Base-by-base conservation (phyloP, 768 basidiomycete species). In the Amanita phalloides region DNA sequence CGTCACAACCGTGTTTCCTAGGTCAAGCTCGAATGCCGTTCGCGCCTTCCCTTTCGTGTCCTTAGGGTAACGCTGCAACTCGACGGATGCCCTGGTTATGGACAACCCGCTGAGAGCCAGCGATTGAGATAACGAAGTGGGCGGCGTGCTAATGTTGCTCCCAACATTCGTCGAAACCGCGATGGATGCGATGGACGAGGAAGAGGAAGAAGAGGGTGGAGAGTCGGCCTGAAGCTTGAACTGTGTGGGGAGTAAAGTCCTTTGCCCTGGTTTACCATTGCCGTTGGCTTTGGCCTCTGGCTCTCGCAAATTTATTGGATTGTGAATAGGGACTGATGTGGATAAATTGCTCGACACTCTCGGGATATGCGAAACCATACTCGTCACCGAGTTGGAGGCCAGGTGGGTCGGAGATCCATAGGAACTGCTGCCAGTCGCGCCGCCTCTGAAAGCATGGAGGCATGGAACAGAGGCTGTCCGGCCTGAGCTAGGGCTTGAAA, bases 401-500 rank as follows among this genome's bases (percentile, higher is more conserved):
- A 72, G 58, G 46, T 72, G 72, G 55, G 68, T 67, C 53, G 71
- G 70, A 35, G 71, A 66, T 30, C 72, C 61, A 56, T 71, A 74
- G 53, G 73, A 74, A 41, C 68, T 66, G 56, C 66, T 65, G 23
- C 66, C 71, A 48, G 61, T 23, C 20, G 8, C 65, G 43, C 56
- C 57, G 49, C 59, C 64, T 32, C 59, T 60, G 20, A 58, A 61
- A 30, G 56, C 62, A 51, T 58, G 64, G 49, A 61, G 58, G 54
- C 65, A 63, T 20, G 63, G 57, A 48, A 65, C 67, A 36, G 61
- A 57, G 49, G 61, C 58, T 45, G 64, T 62, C 32, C 64, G 56
- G n/a, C 67, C 66, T 30, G 60, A 54, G 55, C 68, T 71, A 11
- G 78, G 78, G 59, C 83, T 87, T 4, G 81, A 66, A 23, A 90